Conservation (phyloP, 768 basidiomycete species). For the Psilocybe sp. region DNA sequence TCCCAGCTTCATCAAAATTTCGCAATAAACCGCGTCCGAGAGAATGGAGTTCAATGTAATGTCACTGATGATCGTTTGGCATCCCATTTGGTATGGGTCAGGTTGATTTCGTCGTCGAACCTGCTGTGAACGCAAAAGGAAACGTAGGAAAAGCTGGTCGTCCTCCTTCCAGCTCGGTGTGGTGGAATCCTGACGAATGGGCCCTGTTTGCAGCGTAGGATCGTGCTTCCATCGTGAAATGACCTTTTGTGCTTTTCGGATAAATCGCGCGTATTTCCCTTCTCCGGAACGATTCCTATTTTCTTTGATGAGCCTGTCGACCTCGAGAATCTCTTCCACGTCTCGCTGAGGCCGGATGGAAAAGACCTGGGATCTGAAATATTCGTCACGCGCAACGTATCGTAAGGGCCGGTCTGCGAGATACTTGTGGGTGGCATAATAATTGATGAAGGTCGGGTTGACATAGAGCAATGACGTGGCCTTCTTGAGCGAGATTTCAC, state of each 20-base stretch:
- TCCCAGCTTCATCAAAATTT: slow-evolving; percentile 68
- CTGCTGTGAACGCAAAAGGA: slow-evolving; percentile 55
- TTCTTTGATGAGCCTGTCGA: slow-evolving; percentile 46
- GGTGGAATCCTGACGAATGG: slow-evolving; percentile 17
- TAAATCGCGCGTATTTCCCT: slow-evolving; percentile 11
- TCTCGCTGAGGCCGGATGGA: slow-evolving; percentile 61
- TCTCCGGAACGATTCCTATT: slow-evolving; percentile 6
- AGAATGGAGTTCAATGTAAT: slow-evolving; percentile 36
- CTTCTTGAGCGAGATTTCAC: slow-evolving; percentile 48
- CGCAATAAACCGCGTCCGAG: slow-evolving; percentile 34
- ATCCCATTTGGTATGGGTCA: slow-evolving; percentile 57
- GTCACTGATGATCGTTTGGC: slow-evolving; percentile 56
- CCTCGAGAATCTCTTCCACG: slow-evolving; percentile 45
- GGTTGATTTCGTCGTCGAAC: slow-evolving; percentile 46
- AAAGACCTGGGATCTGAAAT: slow-evolving; percentile 50
- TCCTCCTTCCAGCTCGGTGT: slow-evolving; percentile 42
- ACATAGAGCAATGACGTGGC: slow-evolving; percentile 44
- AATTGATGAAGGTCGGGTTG: slow-evolving; percentile 28
- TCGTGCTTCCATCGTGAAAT: slow-evolving; percentile 4
- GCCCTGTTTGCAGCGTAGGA: slow-evolving; percentile 1
- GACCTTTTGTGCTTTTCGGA: slow-evolving; percentile 12
- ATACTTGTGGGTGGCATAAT: slow-evolving; percentile 59
- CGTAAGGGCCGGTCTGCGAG: slow-evolving; percentile 52
- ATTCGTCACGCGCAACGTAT: slow-evolving; percentile 51
- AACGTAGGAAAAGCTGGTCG: slow-evolving; percentile 58